phyloP scores from a whole-genome alignment of 805 yeast genomes.

The Candida ortonii region DNA sequence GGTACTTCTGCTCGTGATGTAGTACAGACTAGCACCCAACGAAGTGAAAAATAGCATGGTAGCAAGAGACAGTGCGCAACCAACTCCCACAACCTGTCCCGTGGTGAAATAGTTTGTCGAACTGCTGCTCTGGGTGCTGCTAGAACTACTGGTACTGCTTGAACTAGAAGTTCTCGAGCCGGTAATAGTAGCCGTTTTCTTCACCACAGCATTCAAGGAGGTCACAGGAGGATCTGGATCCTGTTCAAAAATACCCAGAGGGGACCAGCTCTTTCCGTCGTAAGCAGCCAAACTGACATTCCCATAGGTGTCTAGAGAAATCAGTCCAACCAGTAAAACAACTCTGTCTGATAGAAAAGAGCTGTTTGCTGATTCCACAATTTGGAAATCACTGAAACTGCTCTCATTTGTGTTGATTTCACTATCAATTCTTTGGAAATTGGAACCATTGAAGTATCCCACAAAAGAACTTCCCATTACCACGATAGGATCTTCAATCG shows the following conservation, averaged over 20 bases:
- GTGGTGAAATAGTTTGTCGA: constrained; percentile 33
- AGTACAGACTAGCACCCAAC: constrained; percentile 37
- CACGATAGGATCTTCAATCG: constrained; percentile 38
- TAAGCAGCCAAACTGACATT: constrained; percentile 57
- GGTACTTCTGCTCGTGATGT: constrained; percentile 37
- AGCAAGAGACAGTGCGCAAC: constrained; percentile 64
- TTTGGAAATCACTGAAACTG: constrained; percentile 41
- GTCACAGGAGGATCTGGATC: constrained; percentile 26
- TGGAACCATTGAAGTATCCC: constrained; percentile 43
- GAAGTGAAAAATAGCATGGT: constrained; percentile 39
- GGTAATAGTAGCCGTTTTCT: constrained; percentile 27
- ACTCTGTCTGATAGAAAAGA: constrained; percentile 44
- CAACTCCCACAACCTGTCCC: constrained; percentile 68
- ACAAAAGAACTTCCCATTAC: constrained; percentile 40
- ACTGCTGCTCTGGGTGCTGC: background rate
- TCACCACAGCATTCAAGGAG: constrained; percentile 30
- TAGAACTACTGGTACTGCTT: background rate
- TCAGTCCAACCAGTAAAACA: constrained; percentile 56
- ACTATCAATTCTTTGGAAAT: constrained; percentile 45
- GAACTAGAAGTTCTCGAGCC: constrained; percentile 8
- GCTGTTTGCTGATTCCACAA: constrained; percentile 31
- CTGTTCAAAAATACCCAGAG: constrained; percentile 49
- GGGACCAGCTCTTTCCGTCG: constrained; percentile 67
- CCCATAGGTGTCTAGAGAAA: constrained; percentile 51
- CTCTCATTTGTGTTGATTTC: constrained; percentile 31